Conservation (phyloP, 1,139 yeast genomes). For the Candida labiduridarum region DNA sequence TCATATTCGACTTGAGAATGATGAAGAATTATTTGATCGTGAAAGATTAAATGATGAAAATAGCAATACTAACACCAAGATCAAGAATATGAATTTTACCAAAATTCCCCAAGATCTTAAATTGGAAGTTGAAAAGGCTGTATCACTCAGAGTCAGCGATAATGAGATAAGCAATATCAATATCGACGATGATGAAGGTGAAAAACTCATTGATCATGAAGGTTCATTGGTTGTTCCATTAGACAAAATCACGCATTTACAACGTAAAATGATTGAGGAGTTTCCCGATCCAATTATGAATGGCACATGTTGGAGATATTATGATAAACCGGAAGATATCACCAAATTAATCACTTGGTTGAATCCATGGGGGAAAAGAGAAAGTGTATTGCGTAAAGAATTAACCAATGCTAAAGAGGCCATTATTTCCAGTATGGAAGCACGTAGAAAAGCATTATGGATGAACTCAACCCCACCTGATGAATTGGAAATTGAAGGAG, state of each 20-base stretch:
- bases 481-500: constrained; percentile 41
- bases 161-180: constrained; percentile 18
- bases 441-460: constrained; percentile 58
- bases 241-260: constrained; percentile 43
- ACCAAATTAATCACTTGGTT: constrained; percentile 65
- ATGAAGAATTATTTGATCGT: constrained; percentile 11
- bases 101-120: constrained; percentile 22
- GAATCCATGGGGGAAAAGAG: constrained; percentile 77
- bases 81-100: constrained; percentile 21
- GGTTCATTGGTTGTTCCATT: constrained; percentile 42
- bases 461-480: constrained; percentile 40
- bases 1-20: not conserved
- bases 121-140: constrained; percentile 20
- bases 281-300: constrained; percentile 54
- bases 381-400: constrained; percentile 67
- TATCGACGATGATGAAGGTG: constrained; percentile 11
- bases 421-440: constrained; percentile 57
- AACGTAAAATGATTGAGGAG: constrained; percentile 73
- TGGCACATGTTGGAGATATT: constrained; percentile 68
- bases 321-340: constrained; percentile 63
- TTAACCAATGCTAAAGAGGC: constrained; percentile 54
- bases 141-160: constrained; percentile 21
- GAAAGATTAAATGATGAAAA: constrained; percentile 18
- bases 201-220: constrained; percentile 37
- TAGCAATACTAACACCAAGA: constrained; percentile 6